phyloP scores from a whole-genome alignment of 2,329 filamentous ascomycete genomes.

The Aspergillus flavus region DNA sequence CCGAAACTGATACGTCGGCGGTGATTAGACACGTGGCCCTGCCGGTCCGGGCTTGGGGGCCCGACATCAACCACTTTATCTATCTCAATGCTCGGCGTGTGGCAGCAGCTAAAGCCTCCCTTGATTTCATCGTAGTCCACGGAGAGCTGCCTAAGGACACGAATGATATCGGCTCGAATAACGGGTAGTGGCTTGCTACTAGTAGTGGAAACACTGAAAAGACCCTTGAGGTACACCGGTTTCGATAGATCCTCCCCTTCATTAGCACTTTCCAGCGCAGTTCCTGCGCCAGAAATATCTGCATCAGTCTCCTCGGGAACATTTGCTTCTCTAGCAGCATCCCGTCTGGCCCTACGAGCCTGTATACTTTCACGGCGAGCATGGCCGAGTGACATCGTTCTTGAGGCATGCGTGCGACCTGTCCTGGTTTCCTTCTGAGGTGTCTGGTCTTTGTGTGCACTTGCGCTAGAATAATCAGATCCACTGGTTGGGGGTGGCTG shows the following conservation, averaged over 20 bases:
- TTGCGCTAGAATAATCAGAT: conserved; percentile 68
- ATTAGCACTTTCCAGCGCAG: conserved; percentile 52
- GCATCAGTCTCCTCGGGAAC: conserved; percentile 90
- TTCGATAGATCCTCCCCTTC: conserved; percentile 75
- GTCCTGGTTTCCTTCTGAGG: conserved; percentile 56
- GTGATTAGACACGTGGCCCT: conserved; percentile 58
- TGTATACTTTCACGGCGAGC: conserved; percentile 90
- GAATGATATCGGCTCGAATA: conserved; percentile 86
- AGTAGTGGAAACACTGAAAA: conserved; percentile 96
- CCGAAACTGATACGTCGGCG: conserved; percentile 83
- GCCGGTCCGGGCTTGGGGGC: conserved; percentile 59
- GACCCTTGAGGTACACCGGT: conserved; percentile 91
- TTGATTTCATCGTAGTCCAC: conserved; percentile 93
- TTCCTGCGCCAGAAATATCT: conserved; percentile 64
- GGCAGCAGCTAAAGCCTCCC: conserved; percentile 87
- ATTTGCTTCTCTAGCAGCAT: conserved; percentile 72
- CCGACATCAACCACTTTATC: conserved; percentile 68
- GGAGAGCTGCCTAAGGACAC: conserved; percentile 81
- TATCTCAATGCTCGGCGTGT: conserved; percentile 85
- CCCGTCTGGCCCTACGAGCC: conserved; percentile 73
- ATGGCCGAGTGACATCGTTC: conserved; percentile 87
- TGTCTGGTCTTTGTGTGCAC: conserved; percentile 48
- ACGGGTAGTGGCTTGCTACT: conserved; percentile 85
- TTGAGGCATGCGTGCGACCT: conserved; percentile 64
- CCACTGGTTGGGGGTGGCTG: conserved; percentile 76